Conservation (phyloP, 2,329 filamentous ascomycete species). For the Coniella lustricola region DNA sequence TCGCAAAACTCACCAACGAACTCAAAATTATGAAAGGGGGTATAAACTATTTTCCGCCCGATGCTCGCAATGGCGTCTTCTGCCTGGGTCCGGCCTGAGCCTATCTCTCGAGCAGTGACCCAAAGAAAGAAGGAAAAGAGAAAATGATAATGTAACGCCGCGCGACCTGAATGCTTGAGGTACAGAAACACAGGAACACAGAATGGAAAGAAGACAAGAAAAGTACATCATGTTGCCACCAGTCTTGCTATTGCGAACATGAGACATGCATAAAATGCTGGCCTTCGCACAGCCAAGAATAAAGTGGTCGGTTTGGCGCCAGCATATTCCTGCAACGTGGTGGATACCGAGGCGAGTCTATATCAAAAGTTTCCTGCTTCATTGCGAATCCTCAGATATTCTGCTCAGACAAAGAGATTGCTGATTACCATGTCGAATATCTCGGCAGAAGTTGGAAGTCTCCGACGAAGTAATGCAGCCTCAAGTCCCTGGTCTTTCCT, state of each 20-base stretch:
- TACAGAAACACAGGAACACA: no score
- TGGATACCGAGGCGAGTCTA: no score
- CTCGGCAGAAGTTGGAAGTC: slow-evolving; percentile 33
- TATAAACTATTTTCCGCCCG: not conserved
- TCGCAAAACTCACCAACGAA: no score
- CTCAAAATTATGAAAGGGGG: not conserved
- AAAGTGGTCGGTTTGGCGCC: no score
- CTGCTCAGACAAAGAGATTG: slow-evolving; percentile 32
- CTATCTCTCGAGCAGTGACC: no score
- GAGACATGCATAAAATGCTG: no score
- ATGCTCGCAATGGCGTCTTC: not conserved
- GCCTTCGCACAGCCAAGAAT: no score
- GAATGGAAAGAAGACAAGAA: not conserved
- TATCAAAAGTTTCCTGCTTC: no score
- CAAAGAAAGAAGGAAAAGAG: no score
- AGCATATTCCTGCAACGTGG: no score
- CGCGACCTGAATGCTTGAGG: no score
- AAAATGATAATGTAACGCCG: not conserved
- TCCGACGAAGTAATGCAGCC: slow-evolving; percentile 26
- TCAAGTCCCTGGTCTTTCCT: slow-evolving; percentile 24
- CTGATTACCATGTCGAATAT: slow-evolving; percentile 41
- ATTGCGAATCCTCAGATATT: not conserved
- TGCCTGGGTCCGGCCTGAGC: no score
- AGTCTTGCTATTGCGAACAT: not conserved
- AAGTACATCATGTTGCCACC: not conserved